A percentile compares a stretch with the other conserved stretches of the same genome.
Evolutionary conservation across 1,284 basidiomycete species (phyloP).

Genomic region (Takashimella tepidaria): DNA sequence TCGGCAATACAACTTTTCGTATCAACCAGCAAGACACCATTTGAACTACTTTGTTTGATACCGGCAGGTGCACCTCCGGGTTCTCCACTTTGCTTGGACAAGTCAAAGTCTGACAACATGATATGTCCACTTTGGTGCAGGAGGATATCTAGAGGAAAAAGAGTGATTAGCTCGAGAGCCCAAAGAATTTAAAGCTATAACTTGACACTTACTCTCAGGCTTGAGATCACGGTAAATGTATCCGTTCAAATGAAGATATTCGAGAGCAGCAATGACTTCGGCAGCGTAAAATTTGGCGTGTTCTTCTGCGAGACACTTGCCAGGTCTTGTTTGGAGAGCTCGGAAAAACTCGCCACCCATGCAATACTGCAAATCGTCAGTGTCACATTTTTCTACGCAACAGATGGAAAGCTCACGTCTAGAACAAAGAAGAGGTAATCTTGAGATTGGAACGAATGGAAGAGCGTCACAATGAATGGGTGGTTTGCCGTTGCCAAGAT

Average conservation of each 20-base stretch:
- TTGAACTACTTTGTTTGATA: slow-evolving; percentile 79
- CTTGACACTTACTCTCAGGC: slow-evolving; percentile 81
- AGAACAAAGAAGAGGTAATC: slow-evolving; percentile 96
- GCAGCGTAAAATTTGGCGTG: slow-evolving; percentile 97
- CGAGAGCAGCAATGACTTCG: slow-evolving; percentile 94
- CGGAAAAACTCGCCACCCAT: slow-evolving; percentile 99
- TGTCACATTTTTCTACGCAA: slow-evolving; percentile 1
- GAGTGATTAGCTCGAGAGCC: no score
- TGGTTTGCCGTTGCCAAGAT: slow-evolving; percentile 94
- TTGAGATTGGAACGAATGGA: slow-evolving; percentile 97
- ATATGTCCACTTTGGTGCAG: slow-evolving; percentile 98
- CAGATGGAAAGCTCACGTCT: slow-evolving; percentile 53
- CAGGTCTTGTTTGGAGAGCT: slow-evolving; percentile 87
- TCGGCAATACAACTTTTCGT: slow-evolving; percentile 96
- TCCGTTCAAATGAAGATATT: slow-evolving; percentile 97
- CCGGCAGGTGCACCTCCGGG: slow-evolving; percentile 82
- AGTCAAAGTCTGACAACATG: slow-evolving; percentile 98
- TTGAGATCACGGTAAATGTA: slow-evolving; percentile 99
- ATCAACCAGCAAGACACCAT: slow-evolving; percentile 79
- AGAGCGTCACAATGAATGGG: slow-evolving; percentile 94
- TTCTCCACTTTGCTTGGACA: slow-evolving; percentile 90
- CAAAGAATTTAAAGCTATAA: not conserved
- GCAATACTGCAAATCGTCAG: slow-evolving; percentile 59
- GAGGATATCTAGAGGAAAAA: slow-evolving; percentile 71
- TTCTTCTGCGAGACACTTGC: slow-evolving; percentile 92